Percentiles rank a stretch among this genome's conserved stretches.
Evolutionary conservation across 371 early-diverging fungal species (phyloP).

Genomic region (Mucor plumbeus): DNA sequence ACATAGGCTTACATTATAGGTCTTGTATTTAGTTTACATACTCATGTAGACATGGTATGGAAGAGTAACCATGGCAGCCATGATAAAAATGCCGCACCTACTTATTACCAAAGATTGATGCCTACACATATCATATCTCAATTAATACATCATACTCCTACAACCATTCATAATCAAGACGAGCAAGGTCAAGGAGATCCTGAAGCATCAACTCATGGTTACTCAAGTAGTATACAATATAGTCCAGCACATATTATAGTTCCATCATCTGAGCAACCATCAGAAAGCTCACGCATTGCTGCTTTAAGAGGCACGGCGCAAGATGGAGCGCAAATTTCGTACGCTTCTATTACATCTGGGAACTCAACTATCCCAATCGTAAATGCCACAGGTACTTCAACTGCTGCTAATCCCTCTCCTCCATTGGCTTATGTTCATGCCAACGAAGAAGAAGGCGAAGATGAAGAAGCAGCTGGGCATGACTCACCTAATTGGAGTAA

Average conservation of each 20-base stretch:
- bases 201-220: background rate
- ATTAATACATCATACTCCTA: constrained; percentile 31
- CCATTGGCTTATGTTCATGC: constrained; percentile 1
- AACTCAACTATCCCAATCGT: constrained; percentile 1
- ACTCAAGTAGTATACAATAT: constrained; percentile 6
- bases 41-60: constrained; percentile 91
- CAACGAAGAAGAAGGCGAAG: constrained; percentile 58
- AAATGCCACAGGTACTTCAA: background rate
- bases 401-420: background rate
- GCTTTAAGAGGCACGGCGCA: constrained; percentile 12
- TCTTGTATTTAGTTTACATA: constrained; percentile 92
- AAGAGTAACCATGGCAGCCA: constrained; percentile 49
- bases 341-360: constrained; percentile 14
- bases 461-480: constrained; percentile 78
- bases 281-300: background rate
- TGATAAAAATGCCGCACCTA: constrained; percentile 15
- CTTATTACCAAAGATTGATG: constrained; percentile 42
- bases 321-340: constrained; percentile 8
- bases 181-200: background rate
- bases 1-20: constrained; percentile 83
- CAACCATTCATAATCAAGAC: background rate
- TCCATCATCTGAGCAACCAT: constrained; percentile 14
- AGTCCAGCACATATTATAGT: constrained; percentile 43
- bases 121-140: constrained; percentile 53
- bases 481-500: constrained; percentile 95